A percentile compares a stretch with the other conserved stretches of the same genome.
Conservation (phyloP, 2,329 filamentous ascomycete genomes). For the Chalaropsis thielavioides region DNA sequence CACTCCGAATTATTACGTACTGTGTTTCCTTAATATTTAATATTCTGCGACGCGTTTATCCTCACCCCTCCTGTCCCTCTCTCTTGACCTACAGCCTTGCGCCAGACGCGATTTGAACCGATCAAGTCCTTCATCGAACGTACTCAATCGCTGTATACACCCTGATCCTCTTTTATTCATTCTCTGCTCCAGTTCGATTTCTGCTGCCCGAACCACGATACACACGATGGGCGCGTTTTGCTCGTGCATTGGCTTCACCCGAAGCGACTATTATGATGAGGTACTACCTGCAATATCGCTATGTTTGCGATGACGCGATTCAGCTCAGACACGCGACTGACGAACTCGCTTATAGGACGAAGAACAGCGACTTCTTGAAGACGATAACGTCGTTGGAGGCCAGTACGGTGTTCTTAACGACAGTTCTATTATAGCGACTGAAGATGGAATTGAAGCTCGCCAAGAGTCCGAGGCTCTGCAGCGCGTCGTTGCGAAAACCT, state of each 20-base stretch:
- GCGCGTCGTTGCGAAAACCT: constrained; percentile 48
- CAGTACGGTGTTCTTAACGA: constrained; percentile 52
- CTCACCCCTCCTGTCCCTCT: neutral
- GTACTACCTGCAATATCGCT: neutral
- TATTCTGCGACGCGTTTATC: neutral
- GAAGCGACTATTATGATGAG: constrained; percentile 11
- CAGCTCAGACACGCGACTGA: neutral
- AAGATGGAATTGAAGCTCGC: constrained; percentile 47
- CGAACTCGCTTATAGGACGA: constrained; percentile 32
- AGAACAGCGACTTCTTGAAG: constrained; percentile 44
- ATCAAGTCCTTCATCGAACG: neutral
- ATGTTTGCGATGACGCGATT: too few relatives aligned
- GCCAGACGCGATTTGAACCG: neutral
- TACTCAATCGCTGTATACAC: too few relatives aligned
- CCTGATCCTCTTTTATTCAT: too few relatives aligned
- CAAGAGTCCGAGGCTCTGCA: constrained; percentile 51
- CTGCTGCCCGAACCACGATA: neutral
- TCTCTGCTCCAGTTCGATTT: neutral
- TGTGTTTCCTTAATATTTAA: neutral
- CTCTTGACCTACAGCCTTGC: neutral
- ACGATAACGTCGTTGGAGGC: constrained; percentile 42
- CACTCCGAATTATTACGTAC: neutral
- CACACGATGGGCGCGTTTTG: constrained; percentile 14
- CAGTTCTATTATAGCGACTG: constrained; percentile 37
- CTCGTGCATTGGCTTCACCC: constrained; percentile 15